Base-by-base conservation (phyloP, 2,329 filamentous ascomycete genomes). In the Hypomyces rosellus region DNA sequence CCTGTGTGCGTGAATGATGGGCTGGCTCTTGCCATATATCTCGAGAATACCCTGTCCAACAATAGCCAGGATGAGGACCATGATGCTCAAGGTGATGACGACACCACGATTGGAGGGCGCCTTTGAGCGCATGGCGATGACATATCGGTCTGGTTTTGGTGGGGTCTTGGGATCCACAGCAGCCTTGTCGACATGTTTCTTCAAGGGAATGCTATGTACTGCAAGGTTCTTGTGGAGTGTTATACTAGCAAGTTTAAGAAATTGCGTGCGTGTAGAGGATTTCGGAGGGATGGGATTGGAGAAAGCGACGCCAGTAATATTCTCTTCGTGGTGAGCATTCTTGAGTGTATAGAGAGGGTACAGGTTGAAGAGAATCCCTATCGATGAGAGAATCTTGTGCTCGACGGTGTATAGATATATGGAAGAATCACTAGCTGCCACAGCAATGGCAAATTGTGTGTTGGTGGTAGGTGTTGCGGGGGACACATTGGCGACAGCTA, bases 341-440 rank as follows among this genome's bases (percentile, higher is more conserved):
- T 74, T 75, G 54, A 85, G 65, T 2, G 75, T 77, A 45, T 70
- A 65, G 52, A 84, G 71, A 1, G 76, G 73, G 52, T 76, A 68
- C 37, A 84, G 70, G 52, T 78, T 71, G 49, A 70, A 61, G 40
- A 84, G 67, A 34, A 84, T 65, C 38, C 76, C 73, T 43, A 81
- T 65, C 8, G 66, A 65, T 18, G 65, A 65, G 33, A 72, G 65
- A 15, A 68, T 64, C 52, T 73, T 73, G 63, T 89, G 87, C 56
- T 95, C 86, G 51, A 95, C 71, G 0, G 88, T 91, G 66, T 85
- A 86, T 25, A 96, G 71, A 5, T 81, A 81, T 56, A 96, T 84
- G 11, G 88, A 89, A 53, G 84, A 82, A 65, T 95, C 88, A 59
- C 87, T 86, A 8, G 85, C 86, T 3, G 88, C 87, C 13, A 95